phyloP scores from a whole-genome alignment of 768 basidiomycete genomes.

The Sarcodon aspratus region DNA sequence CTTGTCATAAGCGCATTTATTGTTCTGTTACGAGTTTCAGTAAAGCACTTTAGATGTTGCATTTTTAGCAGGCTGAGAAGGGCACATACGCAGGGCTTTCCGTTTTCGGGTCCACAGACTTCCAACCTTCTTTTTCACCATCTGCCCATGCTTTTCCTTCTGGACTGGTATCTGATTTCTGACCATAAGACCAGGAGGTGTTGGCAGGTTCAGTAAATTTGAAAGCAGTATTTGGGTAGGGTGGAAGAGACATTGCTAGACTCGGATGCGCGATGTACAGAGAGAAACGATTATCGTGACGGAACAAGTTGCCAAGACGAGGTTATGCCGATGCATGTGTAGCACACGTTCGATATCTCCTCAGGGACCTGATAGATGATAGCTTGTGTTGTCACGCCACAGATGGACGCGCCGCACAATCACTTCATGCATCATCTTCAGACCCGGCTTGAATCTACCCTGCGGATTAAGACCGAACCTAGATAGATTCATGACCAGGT shows the following conservation, averaged over 20 bases:
- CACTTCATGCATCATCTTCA: too few species aligned
- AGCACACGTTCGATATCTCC: too few species aligned
- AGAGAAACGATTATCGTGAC: neutral
- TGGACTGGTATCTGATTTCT: slow-evolving; percentile 16
- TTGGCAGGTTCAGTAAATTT: slow-evolving; percentile 20
- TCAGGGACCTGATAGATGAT: too few species aligned
- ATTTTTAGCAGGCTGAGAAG: neutral
- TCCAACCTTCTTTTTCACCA: slow-evolving; percentile 25
- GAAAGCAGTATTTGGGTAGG: slow-evolving; percentile 9
- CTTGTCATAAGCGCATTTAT: slow-evolving; percentile 24
- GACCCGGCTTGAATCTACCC: too few species aligned
- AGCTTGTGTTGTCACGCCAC: too few species aligned
- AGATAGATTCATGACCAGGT: too few species aligned
- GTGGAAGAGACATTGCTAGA: slow-evolving; percentile 14
- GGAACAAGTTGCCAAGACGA: too few species aligned
- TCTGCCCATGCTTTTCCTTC: slow-evolving; percentile 21
- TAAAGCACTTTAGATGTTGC: too few species aligned
- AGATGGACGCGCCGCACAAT: too few species aligned
- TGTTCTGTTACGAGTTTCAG: neutral
- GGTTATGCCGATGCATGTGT: too few species aligned
- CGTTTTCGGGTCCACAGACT: slow-evolving; percentile 17
- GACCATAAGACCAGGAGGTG: slow-evolving; percentile 20
- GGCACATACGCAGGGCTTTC: slow-evolving; percentile 14
- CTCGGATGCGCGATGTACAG: neutral
- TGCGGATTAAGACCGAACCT: too few species aligned